Conservation (phyloP, 768 basidiomycete species). For the Leucosporidium creatinivorum region DNA sequence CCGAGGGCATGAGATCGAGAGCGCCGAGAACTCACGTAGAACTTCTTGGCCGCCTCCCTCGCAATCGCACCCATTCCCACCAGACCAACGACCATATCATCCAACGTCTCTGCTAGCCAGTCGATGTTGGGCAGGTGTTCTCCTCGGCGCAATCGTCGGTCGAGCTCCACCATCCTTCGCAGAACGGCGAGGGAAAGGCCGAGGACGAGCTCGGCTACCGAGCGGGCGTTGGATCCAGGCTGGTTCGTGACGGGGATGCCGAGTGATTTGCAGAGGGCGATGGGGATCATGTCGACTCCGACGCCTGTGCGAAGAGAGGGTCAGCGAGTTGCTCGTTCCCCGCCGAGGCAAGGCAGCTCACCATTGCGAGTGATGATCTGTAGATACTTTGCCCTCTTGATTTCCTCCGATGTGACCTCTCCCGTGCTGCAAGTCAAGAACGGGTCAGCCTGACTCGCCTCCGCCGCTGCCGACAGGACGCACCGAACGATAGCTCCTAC, state of each 20-base stretch:
- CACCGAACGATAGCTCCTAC: background rate
- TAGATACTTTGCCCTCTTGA: background rate
- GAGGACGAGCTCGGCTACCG: constrained; percentile 13
- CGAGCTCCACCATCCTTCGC: constrained; percentile 5
- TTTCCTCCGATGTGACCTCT: constrained; percentile 1
- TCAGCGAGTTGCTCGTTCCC: background rate
- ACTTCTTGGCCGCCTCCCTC: constrained; percentile 48
- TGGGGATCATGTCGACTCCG: constrained; percentile 18
- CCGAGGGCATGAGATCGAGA: background rate
- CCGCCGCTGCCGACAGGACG: too few relatives aligned
- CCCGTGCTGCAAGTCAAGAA: background rate
- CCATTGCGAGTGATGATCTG: constrained; percentile 26
- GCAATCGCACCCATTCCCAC: constrained; percentile 58
- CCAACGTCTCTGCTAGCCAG: constrained; percentile 7
- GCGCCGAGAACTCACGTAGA: constrained; percentile 16
- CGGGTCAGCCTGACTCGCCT: too few relatives aligned
- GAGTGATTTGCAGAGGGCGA: background rate
- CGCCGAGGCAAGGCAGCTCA: background rate
- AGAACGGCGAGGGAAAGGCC: constrained; percentile 1
- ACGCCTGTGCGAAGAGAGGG: background rate
- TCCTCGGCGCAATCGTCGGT: constrained; percentile 5
- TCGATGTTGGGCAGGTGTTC: constrained; percentile 3
- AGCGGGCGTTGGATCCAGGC: constrained; percentile 21
- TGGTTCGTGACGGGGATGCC: constrained; percentile 18
- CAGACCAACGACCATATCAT: constrained; percentile 53